Evolutionary conservation across 768 basidiomycete genomes (phyloP).

Genomic region (Trametes punicea): DNA sequence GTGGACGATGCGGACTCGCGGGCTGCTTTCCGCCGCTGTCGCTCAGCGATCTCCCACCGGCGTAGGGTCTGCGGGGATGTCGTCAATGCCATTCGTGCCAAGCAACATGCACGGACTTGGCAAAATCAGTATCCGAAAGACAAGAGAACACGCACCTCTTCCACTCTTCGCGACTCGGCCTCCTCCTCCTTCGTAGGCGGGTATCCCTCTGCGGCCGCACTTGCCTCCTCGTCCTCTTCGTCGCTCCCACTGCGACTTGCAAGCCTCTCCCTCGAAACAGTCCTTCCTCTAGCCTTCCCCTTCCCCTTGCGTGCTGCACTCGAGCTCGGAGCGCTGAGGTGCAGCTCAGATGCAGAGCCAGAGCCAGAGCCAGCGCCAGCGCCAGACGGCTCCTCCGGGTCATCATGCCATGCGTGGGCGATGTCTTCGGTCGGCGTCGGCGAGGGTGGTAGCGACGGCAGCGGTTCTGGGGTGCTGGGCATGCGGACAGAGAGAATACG

Average conservation of each 20-base stretch:
- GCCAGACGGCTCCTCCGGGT: conserved; percentile 10
- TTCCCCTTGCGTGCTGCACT: neutral
- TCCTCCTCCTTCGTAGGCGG: conserved; percentile 67
- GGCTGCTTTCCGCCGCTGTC: conserved; percentile 68
- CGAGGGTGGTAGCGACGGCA: conserved; percentile 33
- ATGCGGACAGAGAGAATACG: neutral
- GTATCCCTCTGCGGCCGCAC: conserved; percentile 40
- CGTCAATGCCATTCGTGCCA: neutral
- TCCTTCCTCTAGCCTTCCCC: neutral
- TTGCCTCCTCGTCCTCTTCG: conserved; percentile 29
- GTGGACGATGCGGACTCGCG: conserved; percentile 47
- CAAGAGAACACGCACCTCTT: conserved; percentile 52
- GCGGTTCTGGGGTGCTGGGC: conserved; percentile 21
- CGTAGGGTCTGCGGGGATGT: conserved; percentile 64
- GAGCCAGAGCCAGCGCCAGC: neutral
- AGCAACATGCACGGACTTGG: neutral
- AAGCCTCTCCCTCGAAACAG: conserved; percentile 31
- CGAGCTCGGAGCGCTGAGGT: neutral
- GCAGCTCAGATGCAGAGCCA: neutral
- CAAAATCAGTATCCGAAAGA: neutral
- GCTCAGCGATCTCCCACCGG: conserved; percentile 76
- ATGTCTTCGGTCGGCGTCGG: conserved; percentile 32
- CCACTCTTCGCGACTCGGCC: conserved; percentile 63
- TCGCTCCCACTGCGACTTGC: conserved; percentile 24
- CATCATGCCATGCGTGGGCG: conserved; percentile 34